These are phyloP conservation scores for Exophiala spinifera DNA, from an alignment of 2,329 filamentous ascomycete species.

Conservation along the genomic window DNA sequence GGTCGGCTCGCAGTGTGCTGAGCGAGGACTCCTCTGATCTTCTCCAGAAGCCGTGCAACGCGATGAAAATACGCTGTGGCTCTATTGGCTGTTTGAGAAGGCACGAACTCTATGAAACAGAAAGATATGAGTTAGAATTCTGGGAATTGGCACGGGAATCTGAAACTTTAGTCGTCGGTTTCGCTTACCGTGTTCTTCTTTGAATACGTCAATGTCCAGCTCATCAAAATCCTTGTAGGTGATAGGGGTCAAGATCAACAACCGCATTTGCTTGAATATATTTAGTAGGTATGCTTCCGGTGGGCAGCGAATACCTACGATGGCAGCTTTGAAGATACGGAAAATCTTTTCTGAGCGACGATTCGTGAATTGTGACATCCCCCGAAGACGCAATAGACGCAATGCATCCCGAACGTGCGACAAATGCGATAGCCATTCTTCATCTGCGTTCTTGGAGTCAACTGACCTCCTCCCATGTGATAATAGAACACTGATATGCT, in stretches of 20 bases:
- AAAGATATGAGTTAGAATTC: too few species aligned
- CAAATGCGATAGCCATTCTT: slow-evolving; percentile 28
- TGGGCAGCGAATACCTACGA: slow-evolving; percentile 12
- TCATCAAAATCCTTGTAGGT: slow-evolving; percentile 25
- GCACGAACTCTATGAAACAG: slow-evolving; percentile 19
- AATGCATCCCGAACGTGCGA: slow-evolving; percentile 27
- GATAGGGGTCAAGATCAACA: slow-evolving; percentile 27
- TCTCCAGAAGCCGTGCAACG: slow-evolving; percentile 23
- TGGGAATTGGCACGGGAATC: too few species aligned
- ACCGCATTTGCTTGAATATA: slow-evolving; percentile 23
- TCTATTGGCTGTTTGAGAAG: slow-evolving; percentile 25
- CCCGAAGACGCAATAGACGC: slow-evolving; percentile 24
- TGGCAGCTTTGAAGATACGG: slow-evolving; percentile 28
- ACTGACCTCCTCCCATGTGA: slow-evolving; percentile 17
- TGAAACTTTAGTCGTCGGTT: too few species aligned
- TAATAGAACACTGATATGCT: slow-evolving; percentile 24
- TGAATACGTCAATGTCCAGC: slow-evolving; percentile 26
- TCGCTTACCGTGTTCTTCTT: slow-evolving; percentile 18
- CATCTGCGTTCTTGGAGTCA: slow-evolving; percentile 12
- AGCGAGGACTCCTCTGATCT: slow-evolving; percentile 18
- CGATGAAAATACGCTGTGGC: slow-evolving; percentile 24
- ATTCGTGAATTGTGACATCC: slow-evolving; percentile 23
- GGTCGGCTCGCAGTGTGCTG: background rate
- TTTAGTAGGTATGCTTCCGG: background rate
- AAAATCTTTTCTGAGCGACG: slow-evolving; percentile 26